Evolutionary conservation across 495 filamentous ascomycete species (phyloP).

Genomic region (Pseudoneurospora amorphoporcata): DNA sequence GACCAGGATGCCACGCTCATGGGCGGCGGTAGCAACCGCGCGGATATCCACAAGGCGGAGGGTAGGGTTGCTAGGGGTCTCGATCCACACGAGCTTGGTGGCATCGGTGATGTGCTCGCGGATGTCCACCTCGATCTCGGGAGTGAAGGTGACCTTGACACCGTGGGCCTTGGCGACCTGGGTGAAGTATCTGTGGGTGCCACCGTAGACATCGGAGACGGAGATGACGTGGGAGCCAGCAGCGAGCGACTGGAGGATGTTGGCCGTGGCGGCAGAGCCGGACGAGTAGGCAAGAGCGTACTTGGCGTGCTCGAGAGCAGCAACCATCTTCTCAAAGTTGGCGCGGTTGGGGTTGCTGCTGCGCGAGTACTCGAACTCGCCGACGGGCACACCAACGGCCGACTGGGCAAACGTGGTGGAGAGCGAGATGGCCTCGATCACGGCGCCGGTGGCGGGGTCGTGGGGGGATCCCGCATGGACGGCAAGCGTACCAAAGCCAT

Average conservation of each 20-base stretch:
- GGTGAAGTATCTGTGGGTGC: constrained; percentile 97
- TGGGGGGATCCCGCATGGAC: constrained; percentile 88
- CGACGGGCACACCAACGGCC: constrained; percentile 74
- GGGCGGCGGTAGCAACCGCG: constrained; percentile 69
- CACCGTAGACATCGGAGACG: constrained; percentile 94
- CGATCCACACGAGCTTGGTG: constrained; percentile 97
- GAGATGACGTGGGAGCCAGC: constrained; percentile 89
- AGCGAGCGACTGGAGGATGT: constrained; percentile 84
- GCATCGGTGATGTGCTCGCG: constrained; percentile 71
- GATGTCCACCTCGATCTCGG: constrained; percentile 79
- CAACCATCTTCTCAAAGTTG: constrained; percentile 87
- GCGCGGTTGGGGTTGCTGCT: constrained; percentile 88
- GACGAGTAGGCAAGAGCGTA: constrained; percentile 93
- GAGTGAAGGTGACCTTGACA: constrained; percentile 88
- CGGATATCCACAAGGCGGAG: constrained; percentile 85
- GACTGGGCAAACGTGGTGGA: constrained; percentile 90
- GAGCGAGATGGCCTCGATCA: constrained; percentile 91
- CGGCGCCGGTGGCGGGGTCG: constrained; percentile 84
- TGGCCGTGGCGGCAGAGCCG: constrained; percentile 87
- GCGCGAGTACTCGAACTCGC: constrained; percentile 80
- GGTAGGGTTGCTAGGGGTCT: constrained; percentile 90
- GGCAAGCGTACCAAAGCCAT: constrained; percentile 81
- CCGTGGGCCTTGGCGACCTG: constrained; percentile 92
- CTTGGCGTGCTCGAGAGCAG: constrained; percentile 83
- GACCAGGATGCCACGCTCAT: constrained; percentile 80